Evolutionary conservation across 2,329 filamentous ascomycete genomes (phyloP).

Genomic region (Hymenoscyphus occultus): DNA sequence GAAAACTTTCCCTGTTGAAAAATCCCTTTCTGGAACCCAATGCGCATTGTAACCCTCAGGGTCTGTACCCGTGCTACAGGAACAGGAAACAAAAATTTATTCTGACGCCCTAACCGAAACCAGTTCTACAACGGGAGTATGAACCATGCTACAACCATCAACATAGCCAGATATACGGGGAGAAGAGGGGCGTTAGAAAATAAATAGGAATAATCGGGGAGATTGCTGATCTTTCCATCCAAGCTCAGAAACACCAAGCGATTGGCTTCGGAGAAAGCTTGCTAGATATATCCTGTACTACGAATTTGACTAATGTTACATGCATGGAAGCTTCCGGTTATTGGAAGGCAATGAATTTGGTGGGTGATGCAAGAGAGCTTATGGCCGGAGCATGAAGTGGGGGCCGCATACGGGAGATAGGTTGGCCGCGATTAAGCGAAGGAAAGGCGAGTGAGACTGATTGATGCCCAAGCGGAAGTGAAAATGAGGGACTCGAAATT

Average conservation of each 20-base stretch:
- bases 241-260: neutral
- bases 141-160: neutral
- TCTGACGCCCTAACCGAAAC: neutral
- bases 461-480: neutral
- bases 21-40: neutral
- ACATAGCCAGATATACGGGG: neutral
- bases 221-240: neutral
- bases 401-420: neutral
- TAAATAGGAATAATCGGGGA: neutral
- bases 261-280: neutral
- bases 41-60: conserved; percentile 2
- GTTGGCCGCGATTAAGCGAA: neutral
- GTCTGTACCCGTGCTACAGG: neutral
- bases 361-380: neutral
- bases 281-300: neutral
- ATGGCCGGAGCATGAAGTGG: neutral
- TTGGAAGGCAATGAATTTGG: neutral
- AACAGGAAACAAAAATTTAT: neutral
- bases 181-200: neutral
- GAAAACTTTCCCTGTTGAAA: neutral
- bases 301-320: neutral
- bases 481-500: too few relatives aligned
- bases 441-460: neutral
- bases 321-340: neutral
- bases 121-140: neutral